These are phyloP conservation scores for Teratosphaeria epicoccoides DNA, from an alignment of 2,329 filamentous ascomycete genomes.

Conservation along the genomic window DNA sequence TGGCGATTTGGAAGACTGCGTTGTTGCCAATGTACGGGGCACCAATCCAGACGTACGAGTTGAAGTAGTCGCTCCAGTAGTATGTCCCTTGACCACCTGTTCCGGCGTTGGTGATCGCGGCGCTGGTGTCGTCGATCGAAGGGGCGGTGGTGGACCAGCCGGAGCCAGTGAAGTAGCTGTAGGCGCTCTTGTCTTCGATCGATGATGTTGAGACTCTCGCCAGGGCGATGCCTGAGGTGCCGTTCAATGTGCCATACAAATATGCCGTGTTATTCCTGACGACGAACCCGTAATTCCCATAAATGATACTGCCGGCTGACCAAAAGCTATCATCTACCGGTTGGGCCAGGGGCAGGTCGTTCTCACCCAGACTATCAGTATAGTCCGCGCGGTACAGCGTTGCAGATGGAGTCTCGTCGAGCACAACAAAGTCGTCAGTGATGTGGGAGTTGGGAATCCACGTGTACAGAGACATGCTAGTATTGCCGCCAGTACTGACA, in stretches of 20 bases:
- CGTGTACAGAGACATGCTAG: constrained; percentile 11
- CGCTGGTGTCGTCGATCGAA: constrained; percentile 4
- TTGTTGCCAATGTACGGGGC: constrained; percentile 7
- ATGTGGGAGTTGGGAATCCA: constrained; percentile 12
- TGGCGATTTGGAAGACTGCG: constrained; percentile 19
- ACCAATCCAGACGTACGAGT: constrained; percentile 25
- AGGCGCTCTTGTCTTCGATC: constrained; percentile 14
- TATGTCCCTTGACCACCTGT: constrained; percentile 23
- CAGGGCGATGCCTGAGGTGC: constrained; percentile 7
- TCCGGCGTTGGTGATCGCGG: constrained; percentile 18
- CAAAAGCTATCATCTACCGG: constrained; percentile 12
- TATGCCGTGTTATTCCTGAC: constrained; percentile 10
- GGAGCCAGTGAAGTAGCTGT: constrained; percentile 12
- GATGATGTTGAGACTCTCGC: constrained; percentile 10
- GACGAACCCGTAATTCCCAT: constrained; percentile 14
- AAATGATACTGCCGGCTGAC: constrained; percentile 9
- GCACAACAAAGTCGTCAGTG: constrained; percentile 2
- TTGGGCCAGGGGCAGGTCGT: constrained; percentile 10
- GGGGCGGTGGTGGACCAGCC: constrained; percentile 12
- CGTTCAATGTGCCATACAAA: constrained; percentile 13
- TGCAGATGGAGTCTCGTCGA: constrained; percentile 8
- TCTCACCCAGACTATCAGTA: background rate
- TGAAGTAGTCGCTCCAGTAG: constrained; percentile 21
- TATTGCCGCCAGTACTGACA: constrained; percentile 2
- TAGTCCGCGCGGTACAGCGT: constrained; percentile 12